A percentile compares a stretch with the other conserved stretches of the same genome.
Evolutionary conservation across 306 rosid genomes (phyloP).

Genomic region (Ormosia semicastrata): DNA sequence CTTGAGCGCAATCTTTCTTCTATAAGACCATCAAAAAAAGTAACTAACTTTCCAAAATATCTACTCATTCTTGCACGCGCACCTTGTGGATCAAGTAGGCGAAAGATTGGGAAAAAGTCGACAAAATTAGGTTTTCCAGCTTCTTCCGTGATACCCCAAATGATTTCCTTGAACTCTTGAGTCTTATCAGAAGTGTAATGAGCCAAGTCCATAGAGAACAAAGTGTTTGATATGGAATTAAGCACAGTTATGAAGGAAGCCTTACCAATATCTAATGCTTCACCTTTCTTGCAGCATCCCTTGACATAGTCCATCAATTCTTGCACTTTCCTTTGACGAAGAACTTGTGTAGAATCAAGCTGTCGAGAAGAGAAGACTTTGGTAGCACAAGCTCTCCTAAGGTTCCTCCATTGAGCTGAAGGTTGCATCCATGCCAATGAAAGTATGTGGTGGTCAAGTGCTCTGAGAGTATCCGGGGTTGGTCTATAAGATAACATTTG

Average conservation of each 20-base stretch:
- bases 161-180: slow-evolving; percentile 15
- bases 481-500: slow-evolving; percentile 30
- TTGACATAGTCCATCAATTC: slow-evolving; percentile 8
- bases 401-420: slow-evolving; percentile 33
- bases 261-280: slow-evolving; percentile 29
- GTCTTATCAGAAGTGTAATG: slow-evolving; percentile 34
- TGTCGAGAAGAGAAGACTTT: slow-evolving; percentile 24
- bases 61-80: neutral
- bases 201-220: slow-evolving; percentile 42
- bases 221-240: slow-evolving; percentile 39
- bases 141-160: slow-evolving; percentile 12
- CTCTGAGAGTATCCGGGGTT: slow-evolving; percentile 2
- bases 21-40: neutral
- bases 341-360: slow-evolving; percentile 36
- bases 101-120: slow-evolving; percentile 18
- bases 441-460: slow-evolving; percentile 4
- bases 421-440: slow-evolving; percentile 37
- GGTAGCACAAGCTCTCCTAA: slow-evolving; percentile 30
- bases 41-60: neutral
- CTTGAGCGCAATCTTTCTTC: neutral
- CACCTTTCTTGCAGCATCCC: neutral
- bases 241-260: slow-evolving; percentile 33
- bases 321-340: slow-evolving; percentile 20
- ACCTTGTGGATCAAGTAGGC: neutral
- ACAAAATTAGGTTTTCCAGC: slow-evolving; percentile 19